Evolutionary conservation across 345 rosid genomes (phyloP), one percentile per base, ranked within the genome.

Genomic region (Melastoma malabathricum): DNA sequence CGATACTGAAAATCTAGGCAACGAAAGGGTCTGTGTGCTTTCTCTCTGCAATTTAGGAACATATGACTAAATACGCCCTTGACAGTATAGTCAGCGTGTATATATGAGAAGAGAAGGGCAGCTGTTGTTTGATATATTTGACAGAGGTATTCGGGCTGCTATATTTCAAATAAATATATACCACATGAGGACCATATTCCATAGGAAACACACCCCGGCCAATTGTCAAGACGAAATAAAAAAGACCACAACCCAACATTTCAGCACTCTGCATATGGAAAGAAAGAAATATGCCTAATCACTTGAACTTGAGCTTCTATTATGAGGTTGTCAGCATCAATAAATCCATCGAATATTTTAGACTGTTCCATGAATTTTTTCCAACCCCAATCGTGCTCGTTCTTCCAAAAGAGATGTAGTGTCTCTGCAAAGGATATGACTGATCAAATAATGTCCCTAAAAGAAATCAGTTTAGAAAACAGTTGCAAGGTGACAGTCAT

Each of bases 311-410:
- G 93, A 68, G 96, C 96, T 68, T 80, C 86, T 77, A 90, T 86
- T 17, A 63, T 75, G 18, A 90, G 92, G 15, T 84, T 77, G 68
- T 72, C 98, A 56, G 78, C 70, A 57, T 86, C 92, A 69, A 86
- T 69, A 69, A 82, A 90, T 48, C 95, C 98, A 48, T 90, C 95
- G 59, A 65, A 62, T 46, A 90, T 72, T 73, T 86, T 86, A 23
- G 85, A 74, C 51, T 84, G 70, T 64, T 86, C 98, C 79, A 90
- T 90, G 65, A 90, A 84, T 58, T 90, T 90, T 70, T 84, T 82
- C 96, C 96, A 84, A 3, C 95, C 98, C 98, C 98, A 86, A 48
- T 84, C 87, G 68, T 87, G 89, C 76, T 90, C 96, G 69, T 84
- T 79, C 79, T 90, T 84, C 66, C 86, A 75, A 68, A 90, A 90